phyloP scores from a whole-genome alignment of 331 rosid genomes.

The Quercus phellos region DNA sequence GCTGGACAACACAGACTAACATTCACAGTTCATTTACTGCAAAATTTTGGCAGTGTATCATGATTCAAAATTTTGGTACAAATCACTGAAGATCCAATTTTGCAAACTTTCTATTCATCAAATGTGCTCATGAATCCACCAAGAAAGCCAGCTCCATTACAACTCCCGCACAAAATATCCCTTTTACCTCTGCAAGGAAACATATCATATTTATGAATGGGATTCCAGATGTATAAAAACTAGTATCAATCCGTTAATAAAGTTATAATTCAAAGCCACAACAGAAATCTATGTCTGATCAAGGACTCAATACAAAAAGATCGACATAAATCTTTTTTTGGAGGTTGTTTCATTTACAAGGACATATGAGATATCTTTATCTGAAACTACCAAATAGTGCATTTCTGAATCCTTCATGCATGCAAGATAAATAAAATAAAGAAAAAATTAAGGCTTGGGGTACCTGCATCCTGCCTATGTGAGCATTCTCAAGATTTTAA shows the following conservation, averaged over 20 bases:
- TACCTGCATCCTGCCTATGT: neutral
- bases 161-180: conserved; percentile 76
- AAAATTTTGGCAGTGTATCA: neutral
- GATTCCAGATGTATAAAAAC: neutral
- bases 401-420: neutral
- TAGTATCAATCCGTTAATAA: neutral
- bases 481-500: neutral
- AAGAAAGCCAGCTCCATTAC: conserved; percentile 92
- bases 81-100: neutral
- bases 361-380: neutral
- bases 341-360: neutral
- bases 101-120: conserved; percentile 46
- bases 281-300: neutral
- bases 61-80: neutral
- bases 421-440: neutral
- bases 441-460: neutral
- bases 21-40: neutral
- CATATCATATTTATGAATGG: neutral
- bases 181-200: conserved; percentile 71
- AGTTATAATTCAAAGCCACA: neutral
- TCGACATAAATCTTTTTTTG: neutral
- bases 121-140: conserved; percentile 91
- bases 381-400: neutral
- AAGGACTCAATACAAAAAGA: neutral
- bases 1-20: neutral